Conservation (phyloP, 2,329 filamentous ascomycete genomes). For the Fusarium sp. region DNA sequence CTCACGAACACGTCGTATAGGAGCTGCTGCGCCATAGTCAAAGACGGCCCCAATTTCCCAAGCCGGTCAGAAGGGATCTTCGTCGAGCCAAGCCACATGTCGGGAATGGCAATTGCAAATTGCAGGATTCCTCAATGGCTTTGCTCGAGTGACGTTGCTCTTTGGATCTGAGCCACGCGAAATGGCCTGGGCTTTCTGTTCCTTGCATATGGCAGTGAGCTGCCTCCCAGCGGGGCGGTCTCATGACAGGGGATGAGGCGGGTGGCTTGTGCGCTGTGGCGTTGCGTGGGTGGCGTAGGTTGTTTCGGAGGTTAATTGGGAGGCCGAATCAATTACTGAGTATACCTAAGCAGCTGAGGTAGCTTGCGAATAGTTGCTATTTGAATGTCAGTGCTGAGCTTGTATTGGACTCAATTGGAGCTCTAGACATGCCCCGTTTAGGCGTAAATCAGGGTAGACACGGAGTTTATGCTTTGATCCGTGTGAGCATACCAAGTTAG, state of each 20-base stretch:
- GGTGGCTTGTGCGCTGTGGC: constrained; percentile 38
- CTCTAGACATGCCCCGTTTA: neutral
- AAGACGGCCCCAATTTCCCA: constrained; percentile 4
- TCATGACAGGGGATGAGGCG: constrained; percentile 19
- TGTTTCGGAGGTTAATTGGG: constrained; percentile 16
- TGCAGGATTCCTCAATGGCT: constrained; percentile 33
- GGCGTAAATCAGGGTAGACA: neutral
- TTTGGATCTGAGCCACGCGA: constrained; percentile 39
- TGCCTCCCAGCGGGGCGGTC: constrained; percentile 38
- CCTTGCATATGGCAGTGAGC: constrained; percentile 38
- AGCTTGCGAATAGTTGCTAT: neutral
- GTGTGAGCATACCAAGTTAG: neutral
- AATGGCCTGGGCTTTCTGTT: constrained; percentile 19
- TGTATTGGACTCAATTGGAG: neutral
- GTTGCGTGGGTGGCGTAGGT: constrained; percentile 19
- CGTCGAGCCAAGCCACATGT: constrained; percentile 27
- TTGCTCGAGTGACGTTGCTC: constrained; percentile 36
- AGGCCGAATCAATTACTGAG: constrained; percentile 11
- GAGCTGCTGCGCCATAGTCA: constrained; percentile 36
- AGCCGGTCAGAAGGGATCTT: constrained; percentile 1
- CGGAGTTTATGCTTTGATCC: neutral
- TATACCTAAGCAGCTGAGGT: neutral
- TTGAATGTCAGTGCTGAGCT: too few relatives aligned
- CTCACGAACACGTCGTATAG: constrained; percentile 11
- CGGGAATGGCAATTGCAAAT: constrained; percentile 17